Evolutionary conservation across 225 moss, liverwort and hornwort genomes (phyloP), one percentile per base, ranked within the genome.

Genomic region (Pseudisothecium myosuroides): DNA sequence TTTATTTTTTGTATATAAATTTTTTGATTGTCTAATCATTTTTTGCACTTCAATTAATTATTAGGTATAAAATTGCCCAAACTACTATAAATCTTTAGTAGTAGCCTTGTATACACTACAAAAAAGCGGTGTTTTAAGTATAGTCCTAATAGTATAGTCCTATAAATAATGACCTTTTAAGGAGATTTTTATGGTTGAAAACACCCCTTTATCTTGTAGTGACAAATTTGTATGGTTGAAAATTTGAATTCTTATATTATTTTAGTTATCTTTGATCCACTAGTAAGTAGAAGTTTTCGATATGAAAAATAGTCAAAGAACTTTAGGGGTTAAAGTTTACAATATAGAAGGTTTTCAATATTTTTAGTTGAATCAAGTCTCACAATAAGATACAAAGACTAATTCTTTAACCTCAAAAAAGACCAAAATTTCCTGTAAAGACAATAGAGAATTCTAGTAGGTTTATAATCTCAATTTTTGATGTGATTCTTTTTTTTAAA

Each of bases 381-480:
- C 17, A 45, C 14, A 29, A 5, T 10, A 29, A 73, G 17, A 29
- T 39, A 27, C 11, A 47, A 74, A 11, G 31, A 31, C 0, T 19
- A 47, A 31, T 74, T 29, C 17, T 29, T 45, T 16, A 6, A 9
- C 7, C 8, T 67, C 8, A 41, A 41, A 31, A 66, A 71, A 14
- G 14, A 69, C 13, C 39, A 39, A 69, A 8, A 14, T 71, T 41
- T 71, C 15, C 24, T 14, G 26, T 3, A 71, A 71, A 14, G 4
- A 23, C 4, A n/a, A 13, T 3, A n/a, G 10, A 1, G 2, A 39
- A 5, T 41, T 24, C 4, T 14, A n/a, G 0, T 68, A 12, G 6
- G 12, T n/a, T 68, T 0, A 22, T n/a, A 12, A 41, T 14, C 8
- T 69, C 69, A 71, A 71, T 23, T 71, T 71, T 26, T 41, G 24